Conservation (phyloP, 2,329 filamentous ascomycete species). For the Rachicladosporium sp. region DNA sequence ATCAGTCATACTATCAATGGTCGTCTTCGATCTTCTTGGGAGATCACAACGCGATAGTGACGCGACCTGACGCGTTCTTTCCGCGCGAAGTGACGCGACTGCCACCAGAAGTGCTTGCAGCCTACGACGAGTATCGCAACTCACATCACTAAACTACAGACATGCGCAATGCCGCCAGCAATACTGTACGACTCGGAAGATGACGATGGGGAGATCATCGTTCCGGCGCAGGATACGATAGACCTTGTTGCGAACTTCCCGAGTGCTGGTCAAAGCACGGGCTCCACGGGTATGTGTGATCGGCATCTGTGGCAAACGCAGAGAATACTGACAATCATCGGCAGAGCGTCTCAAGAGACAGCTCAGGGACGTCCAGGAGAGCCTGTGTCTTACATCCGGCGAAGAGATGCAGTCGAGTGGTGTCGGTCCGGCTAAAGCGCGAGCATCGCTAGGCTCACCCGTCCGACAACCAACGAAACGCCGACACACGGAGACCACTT, state of each 20-base stretch:
- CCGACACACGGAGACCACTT: constrained; percentile 7
- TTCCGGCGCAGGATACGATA: constrained; percentile 4
- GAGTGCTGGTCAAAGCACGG: constrained; percentile 10
- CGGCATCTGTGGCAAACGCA: background rate
- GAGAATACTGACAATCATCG: constrained; percentile 2
- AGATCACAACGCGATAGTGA: too few species aligned
- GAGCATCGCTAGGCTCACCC: constrained; percentile 7
- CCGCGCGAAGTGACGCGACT: too few species aligned
- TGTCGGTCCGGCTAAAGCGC: constrained; percentile 4
- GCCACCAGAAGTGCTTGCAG: too few species aligned
- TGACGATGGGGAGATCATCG: constrained; percentile 8
- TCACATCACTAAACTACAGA: too few species aligned
- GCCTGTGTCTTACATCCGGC: constrained; percentile 12
- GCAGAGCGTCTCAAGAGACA: constrained; percentile 12
- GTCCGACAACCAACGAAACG: constrained; percentile 10
- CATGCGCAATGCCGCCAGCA: constrained; percentile 5
- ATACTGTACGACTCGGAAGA: constrained; percentile 13
- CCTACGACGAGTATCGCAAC: background rate
- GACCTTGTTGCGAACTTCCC: constrained; percentile 1
- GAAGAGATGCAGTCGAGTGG: constrained; percentile 1
- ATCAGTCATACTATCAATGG: background rate
- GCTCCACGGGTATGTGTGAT: constrained; percentile 8
- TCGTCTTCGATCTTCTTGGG: too few species aligned
- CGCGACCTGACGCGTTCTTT: too few species aligned
- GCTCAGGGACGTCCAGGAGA: constrained; percentile 14